phyloP scores from a whole-genome alignment of 768 basidiomycete species.

The Tricholomella constricta region DNA sequence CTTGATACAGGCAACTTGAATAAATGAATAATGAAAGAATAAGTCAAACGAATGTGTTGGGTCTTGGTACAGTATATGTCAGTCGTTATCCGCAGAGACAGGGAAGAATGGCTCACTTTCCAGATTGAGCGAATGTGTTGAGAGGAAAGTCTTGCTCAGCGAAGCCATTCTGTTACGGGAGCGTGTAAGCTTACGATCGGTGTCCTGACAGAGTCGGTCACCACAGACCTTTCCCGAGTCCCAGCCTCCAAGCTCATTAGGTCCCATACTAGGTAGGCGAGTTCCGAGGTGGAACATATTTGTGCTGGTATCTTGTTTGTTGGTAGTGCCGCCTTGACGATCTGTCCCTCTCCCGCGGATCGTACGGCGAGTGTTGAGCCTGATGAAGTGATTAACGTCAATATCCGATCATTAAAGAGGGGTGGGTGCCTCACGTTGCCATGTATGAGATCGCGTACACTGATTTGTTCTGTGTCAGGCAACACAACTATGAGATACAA shows the following conservation, averaged over 20 bases:
- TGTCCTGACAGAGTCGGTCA: not conserved
- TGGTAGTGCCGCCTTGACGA: conserved; percentile 34
- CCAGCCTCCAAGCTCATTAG: conserved; percentile 36
- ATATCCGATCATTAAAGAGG: not conserved
- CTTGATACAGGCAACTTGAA: conserved; percentile 3
- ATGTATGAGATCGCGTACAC: conserved; percentile 68
- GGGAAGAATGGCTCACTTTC: conserved; percentile 11
- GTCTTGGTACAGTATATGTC: not conserved
- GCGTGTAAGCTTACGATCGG: not conserved
- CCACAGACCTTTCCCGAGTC: conserved; percentile 29
- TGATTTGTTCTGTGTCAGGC: conserved; percentile 22
- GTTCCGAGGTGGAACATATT: conserved; percentile 54
- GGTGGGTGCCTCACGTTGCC: conserved; percentile 56
- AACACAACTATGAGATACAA: not conserved
- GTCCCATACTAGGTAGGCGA: conserved; percentile 42
- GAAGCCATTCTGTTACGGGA: conserved; percentile 7
- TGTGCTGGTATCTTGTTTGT: conserved; percentile 38
- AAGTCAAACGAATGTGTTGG: conserved; percentile 3
- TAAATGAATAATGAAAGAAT: not conserved
- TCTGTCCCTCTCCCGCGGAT: conserved; percentile 60
- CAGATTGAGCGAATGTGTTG: conserved; percentile 20
- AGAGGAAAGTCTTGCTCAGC: conserved; percentile 23
- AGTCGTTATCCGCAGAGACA: not conserved
- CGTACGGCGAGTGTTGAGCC: conserved; percentile 61
- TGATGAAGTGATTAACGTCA: conserved; percentile 20